These are phyloP conservation scores for Pichia gijzeniarum DNA, from an alignment of 805 yeast genomes.

Conservation along the genomic window DNA sequence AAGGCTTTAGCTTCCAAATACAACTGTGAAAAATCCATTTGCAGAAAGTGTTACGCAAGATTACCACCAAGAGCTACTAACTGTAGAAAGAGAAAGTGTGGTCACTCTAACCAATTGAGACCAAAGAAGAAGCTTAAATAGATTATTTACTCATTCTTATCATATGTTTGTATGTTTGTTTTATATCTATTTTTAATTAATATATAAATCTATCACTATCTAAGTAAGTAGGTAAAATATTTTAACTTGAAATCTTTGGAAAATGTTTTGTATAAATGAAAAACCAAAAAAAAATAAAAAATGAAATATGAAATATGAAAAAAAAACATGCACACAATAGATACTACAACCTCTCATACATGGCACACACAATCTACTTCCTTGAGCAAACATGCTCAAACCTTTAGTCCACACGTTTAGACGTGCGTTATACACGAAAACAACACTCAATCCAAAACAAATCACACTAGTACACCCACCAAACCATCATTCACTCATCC, in stretches of 20 bases:
- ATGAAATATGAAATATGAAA: too few species aligned
- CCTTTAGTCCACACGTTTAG: neutral
- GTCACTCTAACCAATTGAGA: slow-evolving; percentile 99
- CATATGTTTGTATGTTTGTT: neutral
- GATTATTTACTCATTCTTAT: slow-evolving; percentile 26
- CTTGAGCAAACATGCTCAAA: too few species aligned
- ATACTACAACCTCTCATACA: too few species aligned
- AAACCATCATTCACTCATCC: slow-evolving; percentile 20
- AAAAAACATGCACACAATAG: too few species aligned
- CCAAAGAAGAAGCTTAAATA: slow-evolving; percentile 99
- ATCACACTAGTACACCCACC: slow-evolving; percentile 7
- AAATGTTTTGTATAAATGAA: too few species aligned
- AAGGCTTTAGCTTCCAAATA: slow-evolving; percentile 98
- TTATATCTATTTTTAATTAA: neutral
- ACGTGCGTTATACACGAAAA: slow-evolving; percentile 7
- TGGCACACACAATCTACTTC: too few species aligned
- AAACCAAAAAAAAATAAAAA: too few species aligned
- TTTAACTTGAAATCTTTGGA: slow-evolving; percentile 18
- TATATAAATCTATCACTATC: neutral
- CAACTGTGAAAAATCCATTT: slow-evolving; percentile 99
- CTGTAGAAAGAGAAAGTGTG: slow-evolving; percentile 99
- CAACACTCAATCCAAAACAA: slow-evolving; percentile 16
- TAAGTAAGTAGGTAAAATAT: neutral
- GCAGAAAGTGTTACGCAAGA: slow-evolving; percentile 99
- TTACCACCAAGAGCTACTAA: slow-evolving; percentile 99